phyloP scores from a whole-genome alignment of 2,329 filamentous ascomycete genomes.

The Penicillium hesseltinei region DNA sequence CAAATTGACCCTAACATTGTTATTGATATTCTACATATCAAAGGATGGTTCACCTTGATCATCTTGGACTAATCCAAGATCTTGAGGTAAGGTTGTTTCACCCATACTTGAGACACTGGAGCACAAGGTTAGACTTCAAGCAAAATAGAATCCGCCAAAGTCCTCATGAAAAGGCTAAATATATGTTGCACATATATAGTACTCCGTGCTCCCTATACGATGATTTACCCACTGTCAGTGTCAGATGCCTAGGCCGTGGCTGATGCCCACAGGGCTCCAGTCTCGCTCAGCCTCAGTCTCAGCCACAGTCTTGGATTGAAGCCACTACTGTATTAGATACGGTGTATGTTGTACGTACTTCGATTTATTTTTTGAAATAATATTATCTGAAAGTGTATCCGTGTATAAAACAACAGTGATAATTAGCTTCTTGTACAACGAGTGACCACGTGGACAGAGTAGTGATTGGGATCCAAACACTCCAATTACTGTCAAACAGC shows the following conservation, averaged over 20 bases:
- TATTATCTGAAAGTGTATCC: background rate
- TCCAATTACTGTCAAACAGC: background rate
- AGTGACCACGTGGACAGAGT: conserved; percentile 1
- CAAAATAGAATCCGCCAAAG: background rate
- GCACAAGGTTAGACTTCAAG: background rate
- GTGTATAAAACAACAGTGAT: background rate
- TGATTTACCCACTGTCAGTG: too few species aligned
- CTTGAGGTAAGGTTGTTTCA: background rate
- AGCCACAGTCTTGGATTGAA: background rate
- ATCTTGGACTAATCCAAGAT: background rate
- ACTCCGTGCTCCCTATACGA: too few species aligned
- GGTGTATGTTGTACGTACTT: background rate
- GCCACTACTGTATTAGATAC: background rate
- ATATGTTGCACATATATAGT: background rate
- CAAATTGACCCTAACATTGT: background rate
- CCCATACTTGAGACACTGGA: background rate
- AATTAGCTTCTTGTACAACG: background rate
- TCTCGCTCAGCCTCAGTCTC: background rate
- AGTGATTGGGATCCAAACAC: background rate
- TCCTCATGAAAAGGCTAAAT: background rate
- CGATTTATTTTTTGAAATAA: background rate
- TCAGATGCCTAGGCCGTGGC: background rate
- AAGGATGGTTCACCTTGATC: background rate
- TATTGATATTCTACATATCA: background rate
- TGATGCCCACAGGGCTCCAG: background rate